Conservation (phyloP, 1,139 yeast genomes). For the Zygoascus hellenicus region DNA sequence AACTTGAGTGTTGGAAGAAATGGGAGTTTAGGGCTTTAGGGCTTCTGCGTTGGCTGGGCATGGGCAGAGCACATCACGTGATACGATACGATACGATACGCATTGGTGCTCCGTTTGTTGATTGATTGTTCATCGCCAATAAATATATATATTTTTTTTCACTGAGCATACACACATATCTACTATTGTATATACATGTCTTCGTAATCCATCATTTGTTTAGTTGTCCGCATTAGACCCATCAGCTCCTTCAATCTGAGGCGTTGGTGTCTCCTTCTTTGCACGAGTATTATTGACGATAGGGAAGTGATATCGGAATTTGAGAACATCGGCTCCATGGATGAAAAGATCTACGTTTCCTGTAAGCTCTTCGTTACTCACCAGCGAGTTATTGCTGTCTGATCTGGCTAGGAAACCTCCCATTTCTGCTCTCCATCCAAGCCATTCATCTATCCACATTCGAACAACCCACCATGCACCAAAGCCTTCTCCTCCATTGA, state of each 20-base stretch:
- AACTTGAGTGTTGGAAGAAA: neutral
- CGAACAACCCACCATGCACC: slow-evolving; percentile 75
- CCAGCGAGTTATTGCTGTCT: slow-evolving; percentile 8
- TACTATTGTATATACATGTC: no score
- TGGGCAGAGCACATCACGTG: no score
- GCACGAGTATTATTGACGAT: neutral
- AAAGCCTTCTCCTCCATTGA: slow-evolving; percentile 56
- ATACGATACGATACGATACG: no score
- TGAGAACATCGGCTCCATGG: slow-evolving; percentile 9
- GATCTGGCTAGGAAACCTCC: slow-evolving; percentile 49
- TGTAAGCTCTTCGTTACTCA: slow-evolving; percentile 4
- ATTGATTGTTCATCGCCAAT: no score
- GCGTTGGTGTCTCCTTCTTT: neutral
- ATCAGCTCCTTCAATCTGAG: neutral
- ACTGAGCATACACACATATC: no score
- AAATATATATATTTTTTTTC: no score
- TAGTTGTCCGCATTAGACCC: neutral
- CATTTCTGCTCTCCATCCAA: slow-evolving; percentile 62
- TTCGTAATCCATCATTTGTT: no score
- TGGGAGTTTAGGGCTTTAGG: slow-evolving; percentile 4
- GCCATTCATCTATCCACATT: slow-evolving; percentile 74
- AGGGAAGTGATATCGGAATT: slow-evolving; percentile 7
- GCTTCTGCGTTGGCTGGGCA: no score
- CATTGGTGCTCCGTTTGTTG: no score
- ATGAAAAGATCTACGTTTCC: slow-evolving; percentile 10